These are phyloP conservation scores for Geosmithia morbida DNA, from an alignment of 2,329 filamentous ascomycete species.

Conservation along the genomic window DNA sequence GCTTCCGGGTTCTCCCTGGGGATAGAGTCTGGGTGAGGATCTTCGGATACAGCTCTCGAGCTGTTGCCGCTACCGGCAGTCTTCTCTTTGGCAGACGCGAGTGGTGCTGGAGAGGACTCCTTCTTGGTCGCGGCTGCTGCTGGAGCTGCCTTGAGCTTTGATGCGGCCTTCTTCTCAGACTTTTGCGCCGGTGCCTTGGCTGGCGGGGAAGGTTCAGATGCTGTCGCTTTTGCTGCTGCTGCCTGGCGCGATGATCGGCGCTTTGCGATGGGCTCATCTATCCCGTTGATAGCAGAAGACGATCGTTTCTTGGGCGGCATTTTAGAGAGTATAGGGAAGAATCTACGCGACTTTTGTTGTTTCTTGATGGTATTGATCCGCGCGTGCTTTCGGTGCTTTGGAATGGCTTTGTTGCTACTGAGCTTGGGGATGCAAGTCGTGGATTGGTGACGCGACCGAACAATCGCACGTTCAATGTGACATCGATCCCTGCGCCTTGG, in stretches of 20 bases:
- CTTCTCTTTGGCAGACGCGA: not conserved
- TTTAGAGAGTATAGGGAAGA: not conserved
- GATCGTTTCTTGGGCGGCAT: constrained; percentile 10
- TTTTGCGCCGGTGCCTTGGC: not conserved
- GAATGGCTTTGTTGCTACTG: not conserved
- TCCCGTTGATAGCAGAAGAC: constrained; percentile 3
- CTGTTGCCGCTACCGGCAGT: constrained; percentile 1
- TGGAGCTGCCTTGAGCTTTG: not conserved
- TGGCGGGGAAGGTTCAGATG: constrained; percentile 1
- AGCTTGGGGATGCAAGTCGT: not conserved
- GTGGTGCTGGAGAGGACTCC: not conserved
- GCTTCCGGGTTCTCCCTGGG: constrained; percentile 22
- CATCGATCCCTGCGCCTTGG: not conserved
- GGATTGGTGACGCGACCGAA: not conserved
- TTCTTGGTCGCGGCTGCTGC: not conserved
- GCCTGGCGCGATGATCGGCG: constrained; percentile 13
- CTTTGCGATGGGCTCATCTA: constrained; percentile 9
- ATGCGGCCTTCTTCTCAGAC: not conserved
- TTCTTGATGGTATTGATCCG: not conserved
- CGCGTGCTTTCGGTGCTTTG: not conserved
- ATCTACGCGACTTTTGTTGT: not conserved
- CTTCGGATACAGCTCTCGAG: constrained; percentile 9
- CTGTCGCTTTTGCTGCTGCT: constrained; percentile 1
- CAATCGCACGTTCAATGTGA: not conserved
- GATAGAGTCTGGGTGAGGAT: constrained; percentile 16